Evolutionary conservation across 2,329 filamentous ascomycete genomes (phyloP).

Genomic region (Pseudocercospora musae): DNA sequence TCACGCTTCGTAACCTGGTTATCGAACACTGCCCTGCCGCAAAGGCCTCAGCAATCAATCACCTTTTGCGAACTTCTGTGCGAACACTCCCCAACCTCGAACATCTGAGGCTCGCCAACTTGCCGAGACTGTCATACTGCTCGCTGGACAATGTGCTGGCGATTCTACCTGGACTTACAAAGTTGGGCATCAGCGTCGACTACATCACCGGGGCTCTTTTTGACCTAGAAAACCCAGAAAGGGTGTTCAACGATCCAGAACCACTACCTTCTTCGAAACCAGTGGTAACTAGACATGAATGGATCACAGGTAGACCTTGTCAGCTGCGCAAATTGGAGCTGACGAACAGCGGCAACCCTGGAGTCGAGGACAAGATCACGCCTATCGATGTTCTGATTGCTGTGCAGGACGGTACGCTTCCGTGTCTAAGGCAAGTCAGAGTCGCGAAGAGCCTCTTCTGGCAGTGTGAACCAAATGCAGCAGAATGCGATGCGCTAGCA

Average conservation of each 20-base stretch:
- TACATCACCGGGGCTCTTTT: conserved; percentile 46
- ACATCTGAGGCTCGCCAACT: conserved; percentile 39
- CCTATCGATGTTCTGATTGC: conserved; percentile 42
- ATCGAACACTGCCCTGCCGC: conserved; percentile 45
- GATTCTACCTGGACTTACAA: conserved; percentile 39
- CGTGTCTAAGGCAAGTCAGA: conserved; percentile 38
- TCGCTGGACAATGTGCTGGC: conserved; percentile 42
- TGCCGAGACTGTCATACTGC: conserved; percentile 40
- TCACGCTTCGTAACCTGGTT: conserved; percentile 36
- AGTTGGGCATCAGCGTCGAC: conserved; percentile 45
- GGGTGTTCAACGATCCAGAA: not conserved
- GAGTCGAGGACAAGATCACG: conserved; percentile 38
- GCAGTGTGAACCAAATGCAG: conserved; percentile 33
- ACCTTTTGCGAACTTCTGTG: conserved; percentile 37
- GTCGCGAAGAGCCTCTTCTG: conserved; percentile 42
- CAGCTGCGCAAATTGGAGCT: conserved; percentile 41
- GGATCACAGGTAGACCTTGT: conserved; percentile 21
- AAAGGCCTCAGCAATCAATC: conserved; percentile 35
- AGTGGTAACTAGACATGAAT: conserved; percentile 13
- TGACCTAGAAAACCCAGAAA: conserved; percentile 24
- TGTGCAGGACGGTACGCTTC: conserved; percentile 42
- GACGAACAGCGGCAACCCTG: conserved; percentile 39
- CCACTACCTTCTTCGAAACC: not conserved
- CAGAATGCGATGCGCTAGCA: conserved; percentile 40
- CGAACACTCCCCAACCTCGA: conserved; percentile 33